Evolutionary conservation across 108 stramenopile species (phyloP).

Genomic region (Cyclotella baltica): DNA sequence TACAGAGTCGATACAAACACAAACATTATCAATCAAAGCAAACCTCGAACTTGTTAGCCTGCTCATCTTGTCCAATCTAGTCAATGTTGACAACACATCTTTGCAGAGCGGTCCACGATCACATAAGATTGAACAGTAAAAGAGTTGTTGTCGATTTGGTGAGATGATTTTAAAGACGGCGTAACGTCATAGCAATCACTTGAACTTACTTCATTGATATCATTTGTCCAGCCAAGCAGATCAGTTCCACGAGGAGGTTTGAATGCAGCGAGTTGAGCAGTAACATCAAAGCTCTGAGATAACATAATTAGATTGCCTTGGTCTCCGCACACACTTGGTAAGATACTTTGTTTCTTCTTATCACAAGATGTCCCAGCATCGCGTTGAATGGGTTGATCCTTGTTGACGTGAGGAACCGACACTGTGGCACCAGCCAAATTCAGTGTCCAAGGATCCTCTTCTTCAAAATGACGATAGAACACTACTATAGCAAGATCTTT

Average conservation of each 20-base stretch:
- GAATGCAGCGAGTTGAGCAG: constrained; percentile 28
- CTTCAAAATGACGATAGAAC: constrained; percentile 47
- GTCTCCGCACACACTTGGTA: constrained; percentile 47
- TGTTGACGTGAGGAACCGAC: constrained; percentile 42
- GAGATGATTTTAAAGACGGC: too few relatives aligned
- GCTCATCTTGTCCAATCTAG: background rate
- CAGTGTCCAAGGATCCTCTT: constrained; percentile 40
- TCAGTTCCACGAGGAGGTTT: constrained; percentile 41
- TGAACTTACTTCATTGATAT: constrained; percentile 40
- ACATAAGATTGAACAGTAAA: constrained; percentile 18
- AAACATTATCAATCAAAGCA: background rate
- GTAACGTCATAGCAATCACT: too few relatives aligned
- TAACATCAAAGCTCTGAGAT: constrained; percentile 52
- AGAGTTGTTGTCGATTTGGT: background rate
- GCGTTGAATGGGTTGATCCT: constrained; percentile 32
- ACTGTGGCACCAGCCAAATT: constrained; percentile 31
- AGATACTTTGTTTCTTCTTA: constrained; percentile 25
- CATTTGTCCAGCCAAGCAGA: constrained; percentile 39
- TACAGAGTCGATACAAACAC: background rate
- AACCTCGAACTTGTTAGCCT: background rate
- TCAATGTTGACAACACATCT: constrained; percentile 49
- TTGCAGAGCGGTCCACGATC: constrained; percentile 46
- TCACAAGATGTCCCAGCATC: constrained; percentile 40
- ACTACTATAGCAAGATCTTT: constrained; percentile 43
- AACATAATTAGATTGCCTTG: constrained; percentile 41